Conservation (phyloP, 2,329 filamentous ascomycete species). For the Claviceps maximensis region DNA sequence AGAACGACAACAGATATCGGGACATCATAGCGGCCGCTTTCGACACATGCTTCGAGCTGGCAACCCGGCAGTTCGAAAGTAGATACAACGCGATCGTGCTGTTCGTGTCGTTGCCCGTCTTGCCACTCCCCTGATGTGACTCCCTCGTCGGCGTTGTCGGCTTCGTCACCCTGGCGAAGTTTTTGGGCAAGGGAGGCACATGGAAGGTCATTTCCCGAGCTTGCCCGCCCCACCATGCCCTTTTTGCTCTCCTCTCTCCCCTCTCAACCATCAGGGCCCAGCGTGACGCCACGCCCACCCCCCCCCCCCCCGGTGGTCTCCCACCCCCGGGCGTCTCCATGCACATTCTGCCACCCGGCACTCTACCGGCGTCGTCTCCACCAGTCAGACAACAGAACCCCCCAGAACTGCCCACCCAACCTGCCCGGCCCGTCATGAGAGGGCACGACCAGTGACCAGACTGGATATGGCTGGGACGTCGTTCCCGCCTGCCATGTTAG, state of each 20-base stretch:
- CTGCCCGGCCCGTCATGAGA: not conserved
- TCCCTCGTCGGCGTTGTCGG: not conserved
- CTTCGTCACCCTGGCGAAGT: not conserved
- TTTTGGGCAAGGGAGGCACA: not conserved
- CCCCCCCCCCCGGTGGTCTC: not conserved
- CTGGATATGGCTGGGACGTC: not conserved
- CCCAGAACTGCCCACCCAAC: not conserved
- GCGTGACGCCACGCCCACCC: too few species aligned
- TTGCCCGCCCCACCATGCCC: not conserved
- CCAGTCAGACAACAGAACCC: not conserved
- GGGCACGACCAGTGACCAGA: too few species aligned
- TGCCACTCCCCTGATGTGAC: not conserved
- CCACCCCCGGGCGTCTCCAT: not conserved
- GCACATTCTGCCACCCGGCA: conserved; percentile 3
- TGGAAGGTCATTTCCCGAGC: not conserved
- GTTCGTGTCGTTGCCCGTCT: not conserved
- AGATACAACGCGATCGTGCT: not conserved
- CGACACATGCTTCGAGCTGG: not conserved
- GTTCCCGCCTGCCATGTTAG: not conserved
- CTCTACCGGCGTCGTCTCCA: conserved; percentile 5
- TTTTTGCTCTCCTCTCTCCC: not conserved
- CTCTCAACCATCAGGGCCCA: too few species aligned
- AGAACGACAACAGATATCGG: not conserved
- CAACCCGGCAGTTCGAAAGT: not conserved
- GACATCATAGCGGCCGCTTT: not conserved